These are phyloP conservation scores for Cladophialophora carrionii DNA, from an alignment of 2,329 filamentous ascomycete genomes.

Conservation along the genomic window DNA sequence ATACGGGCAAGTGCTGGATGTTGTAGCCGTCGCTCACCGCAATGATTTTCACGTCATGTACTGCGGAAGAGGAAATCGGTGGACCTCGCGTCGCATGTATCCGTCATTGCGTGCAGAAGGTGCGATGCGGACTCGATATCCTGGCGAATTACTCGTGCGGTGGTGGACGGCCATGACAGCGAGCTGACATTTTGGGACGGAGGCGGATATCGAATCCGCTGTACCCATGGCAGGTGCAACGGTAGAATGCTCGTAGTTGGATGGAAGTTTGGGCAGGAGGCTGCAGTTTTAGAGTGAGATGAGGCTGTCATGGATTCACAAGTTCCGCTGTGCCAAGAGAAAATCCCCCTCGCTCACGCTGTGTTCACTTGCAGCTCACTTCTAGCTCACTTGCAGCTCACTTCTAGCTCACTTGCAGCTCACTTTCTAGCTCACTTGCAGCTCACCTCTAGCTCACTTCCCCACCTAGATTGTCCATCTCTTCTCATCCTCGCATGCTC, in stretches of 20 bases:
- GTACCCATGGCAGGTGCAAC: background rate
- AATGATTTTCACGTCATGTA: background rate
- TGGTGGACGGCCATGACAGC: background rate
- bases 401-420: too few relatives aligned
- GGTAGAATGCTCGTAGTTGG: background rate
- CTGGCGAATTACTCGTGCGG: background rate
- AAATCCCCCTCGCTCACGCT: too few relatives aligned
- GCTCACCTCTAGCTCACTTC: too few relatives aligned
- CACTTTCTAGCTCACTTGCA: too few relatives aligned
- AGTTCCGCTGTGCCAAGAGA: background rate
- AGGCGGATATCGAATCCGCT: background rate
- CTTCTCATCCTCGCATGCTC: too few relatives aligned
- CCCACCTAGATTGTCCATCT: too few relatives aligned
- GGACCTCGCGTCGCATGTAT: background rate
- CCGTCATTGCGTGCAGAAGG: background rate
- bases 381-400: too few relatives aligned
- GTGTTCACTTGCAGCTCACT: too few relatives aligned
- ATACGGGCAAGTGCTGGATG: background rate
- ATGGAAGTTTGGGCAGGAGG: background rate
- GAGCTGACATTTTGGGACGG: background rate
- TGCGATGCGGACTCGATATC: background rate
- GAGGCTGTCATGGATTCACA: conserved; percentile 5
- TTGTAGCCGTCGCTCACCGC: background rate
- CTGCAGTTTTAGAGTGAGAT: background rate
- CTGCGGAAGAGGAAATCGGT: background rate